Evolutionary conservation across 2,329 filamentous ascomycete species (phyloP), one percentile per base, ranked within the genome.

Genomic region (Trichoderma afroharzianum): DNA sequence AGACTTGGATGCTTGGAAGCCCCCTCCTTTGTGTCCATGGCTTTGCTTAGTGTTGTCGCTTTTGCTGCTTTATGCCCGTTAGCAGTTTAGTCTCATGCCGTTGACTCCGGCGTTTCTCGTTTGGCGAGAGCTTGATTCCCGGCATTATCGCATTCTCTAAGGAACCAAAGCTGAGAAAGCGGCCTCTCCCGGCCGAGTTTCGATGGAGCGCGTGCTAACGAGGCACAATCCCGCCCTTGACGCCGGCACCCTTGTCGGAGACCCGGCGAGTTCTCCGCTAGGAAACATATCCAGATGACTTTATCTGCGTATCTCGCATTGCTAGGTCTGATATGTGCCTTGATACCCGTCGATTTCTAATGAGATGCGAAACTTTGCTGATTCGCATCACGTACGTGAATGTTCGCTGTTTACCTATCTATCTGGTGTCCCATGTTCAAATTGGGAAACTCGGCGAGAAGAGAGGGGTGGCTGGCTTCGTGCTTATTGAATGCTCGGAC

Each of bases 381-480:
- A n/a, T 68, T 32, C 14, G 43, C n/a, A 24, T 53, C 21, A 21
- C 28, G 14, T 32, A 61, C 24, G 59, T 24, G 28, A 28, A 28
- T 33, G 26, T 15, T 43, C 7, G 15, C 21, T 55, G 39, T 43
- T 67, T 26, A 58, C 28, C 33, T 58, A 58, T 39, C 33, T 58
- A 67, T 57, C 63, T 30, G 36, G 43, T 15, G 33, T n/a, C 12
- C 11, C 11, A 32, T 33, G 28, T 15, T 50, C 57, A 28, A 14
- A 69, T 62, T 21, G 39, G 67, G 67, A 69, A 69, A 69, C 28
- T 53, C 57, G 30, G 67, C 67, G 67, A 69, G 67, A 69, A 39
- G 30, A 26, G 33, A 18, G 26, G 26, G 21, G 33, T 36, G 62
- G 30, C 21, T 47, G 63, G 28, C 28, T 32, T 6, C 3, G 39